These are phyloP conservation scores for Fusarium floridanum DNA, from an alignment of 2,329 filamentous ascomycete species.

Conservation along the genomic window DNA sequence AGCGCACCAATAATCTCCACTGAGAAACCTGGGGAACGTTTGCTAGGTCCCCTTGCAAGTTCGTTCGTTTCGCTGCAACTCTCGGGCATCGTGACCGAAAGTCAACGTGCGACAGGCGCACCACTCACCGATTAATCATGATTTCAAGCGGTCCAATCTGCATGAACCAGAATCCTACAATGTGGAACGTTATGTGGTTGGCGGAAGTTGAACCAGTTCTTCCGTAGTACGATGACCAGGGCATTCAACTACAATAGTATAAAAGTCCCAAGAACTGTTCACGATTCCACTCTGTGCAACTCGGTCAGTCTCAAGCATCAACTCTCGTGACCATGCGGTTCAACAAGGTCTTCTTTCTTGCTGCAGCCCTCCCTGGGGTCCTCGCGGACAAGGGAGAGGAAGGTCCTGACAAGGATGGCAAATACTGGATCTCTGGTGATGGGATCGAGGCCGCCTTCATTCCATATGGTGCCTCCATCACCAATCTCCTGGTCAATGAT, in stretches of 20 bases:
- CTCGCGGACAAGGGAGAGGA: conserved; percentile 26
- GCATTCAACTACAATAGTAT: conserved; percentile 10
- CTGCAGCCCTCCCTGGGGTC: conserved; percentile 28
- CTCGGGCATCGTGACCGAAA: conserved; percentile 16
- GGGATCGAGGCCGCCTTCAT: conserved; percentile 78
- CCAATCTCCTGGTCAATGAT: conserved; percentile 78
- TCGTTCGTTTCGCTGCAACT: conserved; percentile 10
- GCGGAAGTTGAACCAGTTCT: conserved; percentile 16
- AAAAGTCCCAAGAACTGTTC: conserved; percentile 19
- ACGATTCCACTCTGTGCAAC: conserved; percentile 5
- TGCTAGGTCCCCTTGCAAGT: conserved; percentile 21
- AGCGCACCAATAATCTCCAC: conserved; percentile 28
- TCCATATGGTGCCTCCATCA: conserved; percentile 79
- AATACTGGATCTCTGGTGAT: conserved; percentile 78
- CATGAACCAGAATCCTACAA: conserved; percentile 4
- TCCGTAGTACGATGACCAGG: background rate
- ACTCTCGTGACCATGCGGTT: conserved; percentile 33
- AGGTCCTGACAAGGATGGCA: conserved; percentile 69
- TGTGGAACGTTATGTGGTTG: conserved; percentile 10
- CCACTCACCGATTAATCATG: conserved; percentile 27
- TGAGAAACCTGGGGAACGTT: conserved; percentile 38
- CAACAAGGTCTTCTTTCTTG: conserved; percentile 25
- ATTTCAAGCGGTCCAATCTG: conserved; percentile 28
- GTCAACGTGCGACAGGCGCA: conserved; percentile 22
- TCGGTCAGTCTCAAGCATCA: background rate